These are phyloP conservation scores for Candida sphagnicola DNA, from an alignment of 805 yeast species.

Conservation along the genomic window DNA sequence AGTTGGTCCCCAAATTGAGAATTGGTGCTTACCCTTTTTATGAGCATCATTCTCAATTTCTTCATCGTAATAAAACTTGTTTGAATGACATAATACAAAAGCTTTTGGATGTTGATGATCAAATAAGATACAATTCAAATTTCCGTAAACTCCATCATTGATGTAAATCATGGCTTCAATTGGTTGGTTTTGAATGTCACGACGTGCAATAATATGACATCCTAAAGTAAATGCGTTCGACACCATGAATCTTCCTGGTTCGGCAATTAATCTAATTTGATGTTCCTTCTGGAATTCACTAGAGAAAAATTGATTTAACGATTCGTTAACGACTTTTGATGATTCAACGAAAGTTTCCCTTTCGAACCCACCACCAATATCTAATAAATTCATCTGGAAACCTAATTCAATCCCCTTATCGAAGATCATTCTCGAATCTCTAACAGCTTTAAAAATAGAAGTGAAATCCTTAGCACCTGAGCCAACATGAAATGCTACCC, in stretches of 20 bases:
- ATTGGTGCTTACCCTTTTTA: slow-evolving; percentile 27
- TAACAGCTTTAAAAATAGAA: slow-evolving; percentile 65
- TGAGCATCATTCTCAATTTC: slow-evolving; percentile 8
- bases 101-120: slow-evolving; percentile 86
- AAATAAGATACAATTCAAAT: slow-evolving; percentile 86
- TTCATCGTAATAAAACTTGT: slow-evolving; percentile 38
- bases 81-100: slow-evolving; percentile 55
- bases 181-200: slow-evolving; percentile 39
- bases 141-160: slow-evolving; percentile 95
- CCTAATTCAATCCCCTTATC: slow-evolving; percentile 42
- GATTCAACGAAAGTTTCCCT: slow-evolving; percentile 56
- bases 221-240: slow-evolving; percentile 84
- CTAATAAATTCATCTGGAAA: slow-evolving; percentile 53
- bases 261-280: slow-evolving; percentile 63
- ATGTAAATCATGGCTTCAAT: slow-evolving; percentile 67
- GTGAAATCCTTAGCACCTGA: slow-evolving; percentile 80
- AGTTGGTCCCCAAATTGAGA: slow-evolving; percentile 96
- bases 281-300: slow-evolving; percentile 17
- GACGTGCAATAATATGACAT: slow-evolving; percentile 79
- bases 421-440: slow-evolving; percentile 67
- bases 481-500: slow-evolving; percentile 95
- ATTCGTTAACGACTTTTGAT: slow-evolving; percentile 50
- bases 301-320: slow-evolving; percentile 63
- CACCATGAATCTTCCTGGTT: slow-evolving; percentile 90
- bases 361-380: slow-evolving; percentile 93